Conservation (phyloP, 2,329 filamentous ascomycete genomes). For the Massarina eburnea region DNA sequence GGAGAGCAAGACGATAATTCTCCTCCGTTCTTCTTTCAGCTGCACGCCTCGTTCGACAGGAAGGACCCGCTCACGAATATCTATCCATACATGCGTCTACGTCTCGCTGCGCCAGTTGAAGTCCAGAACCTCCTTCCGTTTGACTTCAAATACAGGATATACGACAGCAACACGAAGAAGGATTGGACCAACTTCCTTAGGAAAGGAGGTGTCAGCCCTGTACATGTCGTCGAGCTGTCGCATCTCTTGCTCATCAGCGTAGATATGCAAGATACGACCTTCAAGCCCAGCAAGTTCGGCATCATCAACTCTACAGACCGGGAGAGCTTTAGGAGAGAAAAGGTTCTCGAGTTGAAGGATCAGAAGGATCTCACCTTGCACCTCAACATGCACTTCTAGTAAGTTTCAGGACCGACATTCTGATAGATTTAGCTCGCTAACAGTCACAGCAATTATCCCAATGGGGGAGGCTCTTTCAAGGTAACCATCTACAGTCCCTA, state of each 20-base stretch:
- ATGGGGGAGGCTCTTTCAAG: slow-evolving; percentile 94
- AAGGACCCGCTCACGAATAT: slow-evolving; percentile 79
- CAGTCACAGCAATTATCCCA: slow-evolving; percentile 65
- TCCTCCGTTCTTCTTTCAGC: slow-evolving; percentile 93
- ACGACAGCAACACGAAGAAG: slow-evolving; percentile 97
- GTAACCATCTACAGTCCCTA: slow-evolving; percentile 95
- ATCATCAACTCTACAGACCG: slow-evolving; percentile 91
- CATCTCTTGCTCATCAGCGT: slow-evolving; percentile 90
- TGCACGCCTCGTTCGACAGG: slow-evolving; percentile 82
- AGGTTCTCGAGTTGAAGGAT: slow-evolving; percentile 78
- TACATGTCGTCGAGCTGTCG: slow-evolving; percentile 94
- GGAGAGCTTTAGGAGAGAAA: slow-evolving; percentile 86
- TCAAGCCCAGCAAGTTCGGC: slow-evolving; percentile 93
- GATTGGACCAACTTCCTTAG: slow-evolving; percentile 98
- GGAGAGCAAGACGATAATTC: slow-evolving; percentile 77
- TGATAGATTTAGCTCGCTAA: slow-evolving; percentile 13
- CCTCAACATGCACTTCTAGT: slow-evolving; percentile 87
- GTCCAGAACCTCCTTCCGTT: slow-evolving; percentile 93
- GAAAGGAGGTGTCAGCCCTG: slow-evolving; percentile 94
- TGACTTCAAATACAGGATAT: slow-evolving; percentile 99
- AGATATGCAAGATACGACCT: slow-evolving; percentile 94
- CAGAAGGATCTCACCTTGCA: slow-evolving; percentile 76
- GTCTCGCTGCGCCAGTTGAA: slow-evolving; percentile 88
- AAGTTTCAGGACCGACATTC: slow-evolving; percentile 27
- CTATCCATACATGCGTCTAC: slow-evolving; percentile 93